Percentiles rank a stretch among this genome's conserved stretches.
phyloP scores from a whole-genome alignment of 139 green algal genomes.

The Closterium sp. region DNA sequence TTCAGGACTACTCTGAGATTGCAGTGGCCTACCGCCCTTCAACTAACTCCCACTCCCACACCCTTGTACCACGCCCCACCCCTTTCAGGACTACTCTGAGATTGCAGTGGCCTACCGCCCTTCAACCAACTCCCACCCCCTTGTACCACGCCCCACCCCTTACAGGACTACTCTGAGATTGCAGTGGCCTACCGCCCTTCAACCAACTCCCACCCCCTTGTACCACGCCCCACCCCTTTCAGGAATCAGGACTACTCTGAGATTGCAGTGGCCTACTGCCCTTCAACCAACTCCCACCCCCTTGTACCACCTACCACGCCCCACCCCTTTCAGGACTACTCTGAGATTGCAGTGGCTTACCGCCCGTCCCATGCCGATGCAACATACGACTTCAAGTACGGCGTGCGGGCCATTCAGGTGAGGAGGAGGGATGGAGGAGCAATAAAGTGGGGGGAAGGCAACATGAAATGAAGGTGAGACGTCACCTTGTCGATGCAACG shows the following conservation, averaged over 20 bases:
- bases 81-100: slow-evolving; percentile 76
- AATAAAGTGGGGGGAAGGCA: not conserved
- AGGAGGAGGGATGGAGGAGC: not conserved
- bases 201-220: too few species aligned
- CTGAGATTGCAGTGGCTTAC: slow-evolving; percentile 81
- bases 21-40: slow-evolving; percentile 74
- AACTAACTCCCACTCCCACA: not conserved
- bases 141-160: too few species aligned
- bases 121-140: not conserved
- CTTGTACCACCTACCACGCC: too few species aligned
- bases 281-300: too few species aligned
- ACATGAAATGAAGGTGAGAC: too few species aligned
- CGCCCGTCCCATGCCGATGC: slow-evolving; percentile 92
- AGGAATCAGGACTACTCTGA: too few species aligned
- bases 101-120: slow-evolving; percentile 76
- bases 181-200: too few species aligned
- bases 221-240: too few species aligned
- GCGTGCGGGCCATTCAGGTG: slow-evolving; percentile 79
- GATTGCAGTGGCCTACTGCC: too few species aligned
- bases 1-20: slow-evolving; percentile 77
- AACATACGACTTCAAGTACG: slow-evolving; percentile 99
- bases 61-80: too few species aligned
- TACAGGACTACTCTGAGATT: too few species aligned
- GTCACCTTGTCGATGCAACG: slow-evolving; percentile 88
- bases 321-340: slow-evolving; percentile 69